phyloP scores from a whole-genome alignment of 2,329 filamentous ascomycete species.

The Polytolypa hystricis region DNA sequence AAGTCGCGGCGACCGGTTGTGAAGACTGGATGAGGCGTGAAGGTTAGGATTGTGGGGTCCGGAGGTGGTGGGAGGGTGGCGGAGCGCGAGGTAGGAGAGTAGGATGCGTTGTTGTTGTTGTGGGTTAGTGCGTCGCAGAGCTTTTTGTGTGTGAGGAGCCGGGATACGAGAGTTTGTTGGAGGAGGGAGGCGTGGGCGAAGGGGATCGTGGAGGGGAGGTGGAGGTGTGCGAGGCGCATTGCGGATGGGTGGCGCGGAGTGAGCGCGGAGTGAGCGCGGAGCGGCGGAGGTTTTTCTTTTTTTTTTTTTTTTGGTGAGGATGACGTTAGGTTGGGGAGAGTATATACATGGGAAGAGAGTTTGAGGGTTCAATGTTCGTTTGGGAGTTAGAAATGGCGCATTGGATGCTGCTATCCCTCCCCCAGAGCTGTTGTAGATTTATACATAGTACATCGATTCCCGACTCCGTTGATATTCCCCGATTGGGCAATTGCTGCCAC shows the following conservation, averaged over 20 bases:
- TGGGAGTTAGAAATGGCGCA: no score
- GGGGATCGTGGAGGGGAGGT: slow-evolving; percentile 42
- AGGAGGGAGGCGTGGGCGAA: slow-evolving; percentile 46
- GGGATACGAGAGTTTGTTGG: slow-evolving; percentile 46
- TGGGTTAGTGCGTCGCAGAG: no score
- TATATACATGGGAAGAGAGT: no score
- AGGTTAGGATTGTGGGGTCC: slow-evolving; percentile 64
- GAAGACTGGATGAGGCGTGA: slow-evolving; percentile 72
- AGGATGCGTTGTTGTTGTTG: no score
- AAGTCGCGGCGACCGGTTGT: slow-evolving; percentile 78
- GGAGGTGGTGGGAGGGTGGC: slow-evolving; percentile 36
- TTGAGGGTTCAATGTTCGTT: no score
- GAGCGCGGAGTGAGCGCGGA: background rate
- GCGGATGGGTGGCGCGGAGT: background rate
- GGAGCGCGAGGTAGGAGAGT: slow-evolving; percentile 11
- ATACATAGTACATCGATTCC: no score
- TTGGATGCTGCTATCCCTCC: no score
- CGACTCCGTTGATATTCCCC: no score
- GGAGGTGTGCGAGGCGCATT: slow-evolving; percentile 51
- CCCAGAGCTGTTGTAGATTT: no score
- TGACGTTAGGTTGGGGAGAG: no score
- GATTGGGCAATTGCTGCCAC: no score
- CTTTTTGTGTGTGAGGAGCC: slow-evolving; percentile 52
- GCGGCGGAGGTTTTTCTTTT: background rate
- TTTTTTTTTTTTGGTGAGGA: no score